These are phyloP conservation scores for Dionaea muscipula DNA, from an alignment of 179 eudicot genomes.

Conservation along the genomic window DNA sequence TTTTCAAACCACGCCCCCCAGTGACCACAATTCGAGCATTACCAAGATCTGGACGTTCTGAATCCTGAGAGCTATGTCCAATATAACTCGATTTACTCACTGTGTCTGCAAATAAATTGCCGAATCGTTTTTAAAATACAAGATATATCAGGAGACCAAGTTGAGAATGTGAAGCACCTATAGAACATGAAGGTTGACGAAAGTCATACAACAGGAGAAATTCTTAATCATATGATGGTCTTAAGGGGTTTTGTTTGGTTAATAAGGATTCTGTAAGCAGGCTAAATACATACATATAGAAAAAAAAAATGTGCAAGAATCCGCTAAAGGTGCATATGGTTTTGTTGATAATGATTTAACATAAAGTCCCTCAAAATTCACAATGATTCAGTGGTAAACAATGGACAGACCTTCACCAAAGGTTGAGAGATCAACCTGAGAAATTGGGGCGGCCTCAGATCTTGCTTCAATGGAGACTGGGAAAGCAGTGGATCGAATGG, in stretches of 20 bases:
- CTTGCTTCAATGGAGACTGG: conserved; percentile 39
- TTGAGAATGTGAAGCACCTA: background rate
- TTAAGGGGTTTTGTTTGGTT: no score
- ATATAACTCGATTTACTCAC: conserved; percentile 49
- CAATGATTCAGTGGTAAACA: conserved; percentile 3
- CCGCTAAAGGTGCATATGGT: no score
- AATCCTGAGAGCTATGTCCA: conserved; percentile 51
- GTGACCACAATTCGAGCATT: conserved; percentile 83
- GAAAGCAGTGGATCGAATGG: conserved; percentile 80
- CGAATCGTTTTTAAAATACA: conserved; percentile 3
- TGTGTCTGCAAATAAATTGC: conserved; percentile 36
- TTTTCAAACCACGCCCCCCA: conserved; percentile 85
- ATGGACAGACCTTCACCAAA: conserved; percentile 65
- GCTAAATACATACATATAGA: no score
- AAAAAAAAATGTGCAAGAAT: no score
- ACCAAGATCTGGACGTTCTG: conserved; percentile 93
- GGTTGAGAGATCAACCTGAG: conserved; percentile 81
- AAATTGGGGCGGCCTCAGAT: conserved; percentile 47
- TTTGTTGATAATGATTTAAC: background rate
- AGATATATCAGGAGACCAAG: conserved; percentile 2
- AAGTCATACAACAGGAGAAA: background rate
- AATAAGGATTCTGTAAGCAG: no score
- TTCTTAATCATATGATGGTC: no score
- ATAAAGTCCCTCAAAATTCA: conserved; percentile 3
- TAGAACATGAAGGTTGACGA: background rate